A percentile compares a stretch with the other conserved stretches of the same genome.
These are phyloP conservation scores for Mortierella sp. DNA, from an alignment of 371 early-diverging fungal species.

Conservation along the genomic window DNA sequence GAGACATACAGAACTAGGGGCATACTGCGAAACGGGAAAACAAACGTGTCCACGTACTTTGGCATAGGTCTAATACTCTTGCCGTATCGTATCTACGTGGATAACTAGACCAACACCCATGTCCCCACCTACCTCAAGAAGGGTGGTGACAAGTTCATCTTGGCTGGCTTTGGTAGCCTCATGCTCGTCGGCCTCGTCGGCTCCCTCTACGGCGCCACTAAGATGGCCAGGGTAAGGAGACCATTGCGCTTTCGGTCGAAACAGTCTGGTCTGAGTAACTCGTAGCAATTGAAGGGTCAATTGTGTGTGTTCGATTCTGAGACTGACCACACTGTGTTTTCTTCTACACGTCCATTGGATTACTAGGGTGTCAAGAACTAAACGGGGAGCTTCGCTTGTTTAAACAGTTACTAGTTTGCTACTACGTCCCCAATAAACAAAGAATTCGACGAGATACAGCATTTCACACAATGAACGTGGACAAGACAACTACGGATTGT, in stretches of 20 bases:
- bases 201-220: conserved; percentile 63
- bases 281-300: too few species aligned
- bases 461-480: too few species aligned
- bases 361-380: conserved; percentile 26
- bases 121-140: conserved; percentile 70
- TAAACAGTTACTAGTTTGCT: background rate
- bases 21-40: too few species aligned
- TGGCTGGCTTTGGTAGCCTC: conserved; percentile 63
- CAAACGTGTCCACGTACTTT: too few species aligned
- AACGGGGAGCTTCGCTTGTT: background rate
- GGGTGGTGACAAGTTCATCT: conserved; percentile 73
- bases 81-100: background rate
- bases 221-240: conserved; percentile 67
- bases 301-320: too few species aligned
- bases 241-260: too few species aligned
- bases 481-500: too few species aligned
- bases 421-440: background rate
- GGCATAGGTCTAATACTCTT: background rate
- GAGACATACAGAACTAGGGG: background rate
- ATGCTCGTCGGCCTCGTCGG: conserved; percentile 65
- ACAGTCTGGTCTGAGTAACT: too few species aligned
- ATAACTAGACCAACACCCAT: conserved; percentile 52
- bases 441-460: too few species aligned
- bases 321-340: background rate
- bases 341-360: background rate